These are phyloP conservation scores for Amanita polypyramis DNA, from an alignment of 768 basidiomycete species.

Conservation along the genomic window DNA sequence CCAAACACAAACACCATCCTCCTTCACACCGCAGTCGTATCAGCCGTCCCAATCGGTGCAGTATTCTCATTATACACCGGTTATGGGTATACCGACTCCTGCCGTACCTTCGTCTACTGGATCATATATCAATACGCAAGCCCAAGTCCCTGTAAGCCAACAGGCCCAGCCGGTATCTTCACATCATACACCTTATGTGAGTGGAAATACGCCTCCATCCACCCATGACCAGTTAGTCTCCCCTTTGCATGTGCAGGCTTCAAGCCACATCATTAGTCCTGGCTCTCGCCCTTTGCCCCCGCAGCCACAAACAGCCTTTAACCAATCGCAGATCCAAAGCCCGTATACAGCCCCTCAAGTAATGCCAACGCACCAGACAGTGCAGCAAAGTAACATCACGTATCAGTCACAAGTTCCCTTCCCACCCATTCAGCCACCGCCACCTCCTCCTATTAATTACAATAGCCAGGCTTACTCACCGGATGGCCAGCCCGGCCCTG, in stretches of 20 bases:
- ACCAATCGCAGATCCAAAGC: not conserved
- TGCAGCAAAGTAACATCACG: constrained; percentile 22
- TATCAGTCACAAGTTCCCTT: constrained; percentile 22
- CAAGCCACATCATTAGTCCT: not conserved
- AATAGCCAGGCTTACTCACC: constrained; percentile 9
- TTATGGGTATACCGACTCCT: not conserved
- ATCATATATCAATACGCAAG: constrained; percentile 18
- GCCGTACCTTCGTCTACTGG: not conserved
- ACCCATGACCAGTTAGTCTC: not conserved
- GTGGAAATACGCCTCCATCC: constrained; percentile 14
- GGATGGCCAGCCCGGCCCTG: constrained; percentile 15
- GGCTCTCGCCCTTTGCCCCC: constrained; percentile 7
- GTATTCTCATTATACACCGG: constrained; percentile 1
- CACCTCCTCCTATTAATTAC: constrained; percentile 12
- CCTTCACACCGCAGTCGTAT: constrained; percentile 17
- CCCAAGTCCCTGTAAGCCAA: constrained; percentile 11
- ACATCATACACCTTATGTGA: not conserved
- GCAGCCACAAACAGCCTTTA: constrained; percentile 9
- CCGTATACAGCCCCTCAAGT: not conserved
- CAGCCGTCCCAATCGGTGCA: not conserved
- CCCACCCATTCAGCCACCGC: constrained; percentile 22
- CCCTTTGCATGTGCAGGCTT: not conserved
- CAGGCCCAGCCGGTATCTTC: not conserved
- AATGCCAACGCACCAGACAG: constrained; percentile 3
- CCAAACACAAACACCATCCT: not conserved